Evolutionary conservation across 139 green algal genomes (phyloP), one percentile per base, ranked within the genome.

Genomic region (Coccomyxa sp.): DNA sequence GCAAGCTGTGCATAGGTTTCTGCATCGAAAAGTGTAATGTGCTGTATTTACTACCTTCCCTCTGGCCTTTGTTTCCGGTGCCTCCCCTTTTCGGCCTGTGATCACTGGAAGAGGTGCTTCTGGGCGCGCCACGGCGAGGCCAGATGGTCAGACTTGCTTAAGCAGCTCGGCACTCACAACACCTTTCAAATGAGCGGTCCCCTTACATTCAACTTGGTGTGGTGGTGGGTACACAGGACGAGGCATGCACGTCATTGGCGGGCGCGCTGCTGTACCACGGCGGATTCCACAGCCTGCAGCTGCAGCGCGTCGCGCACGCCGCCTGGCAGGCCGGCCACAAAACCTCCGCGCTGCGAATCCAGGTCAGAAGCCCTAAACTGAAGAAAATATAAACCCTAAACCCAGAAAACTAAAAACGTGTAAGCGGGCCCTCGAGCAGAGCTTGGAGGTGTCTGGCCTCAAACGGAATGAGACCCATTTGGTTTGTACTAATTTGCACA

Each of bases 231-330:
- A 7, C 38, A 51, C 88, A 91, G 78, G 94, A 97, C 84, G 94
- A 94, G 0, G 88, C 93, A 0, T 97, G 91, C 88, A 79, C 77
- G 25, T 88, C 82, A 3, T 93, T 95, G 82, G 87, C 81, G 57
- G 85, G 91, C 51, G 94, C 91, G 0, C 84, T 98, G 77, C 91
- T 98, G 17, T 98, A 98, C 92, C 98, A 94, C 90, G 99, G 99
- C 88, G 96, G 96, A 66, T 99, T 94, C 85, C 96, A 99, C 75
- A 94, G 95, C 0, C 84, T 99, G 1, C 94, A 99, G 90, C 87
- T 93, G 28, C 95, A 99, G 79, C 91, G 96, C 67, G 95, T 99
- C 38, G 95, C 95, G 13, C 94, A 99, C 84, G 83, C 90, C 31
- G 87, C 99, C 68, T 99, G 95, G 95, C 75, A 87, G 0, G 74